Percentiles rank a stretch among this genome's conserved stretches.
Conservation (phyloP, 192 early-diverging fungal species). For the Globomyces pollinis-pini region DNA sequence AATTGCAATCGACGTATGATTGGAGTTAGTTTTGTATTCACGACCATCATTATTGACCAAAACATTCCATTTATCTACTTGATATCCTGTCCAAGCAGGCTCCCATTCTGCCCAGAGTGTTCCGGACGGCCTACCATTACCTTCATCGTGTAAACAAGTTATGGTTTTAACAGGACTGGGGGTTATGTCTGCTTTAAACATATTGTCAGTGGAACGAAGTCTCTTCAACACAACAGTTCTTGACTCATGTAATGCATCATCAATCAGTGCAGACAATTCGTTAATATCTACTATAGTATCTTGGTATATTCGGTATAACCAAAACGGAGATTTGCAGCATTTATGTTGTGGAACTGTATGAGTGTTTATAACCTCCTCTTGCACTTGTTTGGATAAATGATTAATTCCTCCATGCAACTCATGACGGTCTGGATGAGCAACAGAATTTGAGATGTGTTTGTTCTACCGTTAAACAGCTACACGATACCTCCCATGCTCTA, state of each 20-base stretch:
- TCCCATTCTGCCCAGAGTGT: constrained; percentile 36
- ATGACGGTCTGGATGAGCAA: constrained; percentile 27
- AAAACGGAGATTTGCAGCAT: constrained; percentile 40
- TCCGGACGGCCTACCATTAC: constrained; percentile 15
- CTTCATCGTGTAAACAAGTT: constrained; percentile 29
- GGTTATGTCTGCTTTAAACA: constrained; percentile 19
- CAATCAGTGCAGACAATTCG: constrained; percentile 24
- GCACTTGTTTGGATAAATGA: constrained; percentile 23
- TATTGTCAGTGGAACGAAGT: constrained; percentile 6
- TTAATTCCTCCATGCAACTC: constrained; percentile 12
- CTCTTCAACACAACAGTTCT: neutral
- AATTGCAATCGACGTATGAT: neutral
- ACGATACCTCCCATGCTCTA: constrained; percentile 39
- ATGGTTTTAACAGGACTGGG: constrained; percentile 6
- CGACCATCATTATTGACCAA: constrained; percentile 15
- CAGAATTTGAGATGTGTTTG: constrained; percentile 19
- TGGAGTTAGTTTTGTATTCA: neutral
- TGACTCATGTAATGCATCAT: constrained; percentile 32
- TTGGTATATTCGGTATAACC: constrained; percentile 49
- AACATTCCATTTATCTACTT: constrained; percentile 32
- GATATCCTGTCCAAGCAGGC: constrained; percentile 29
- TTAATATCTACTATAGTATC: constrained; percentile 33
- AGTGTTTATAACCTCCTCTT: constrained; percentile 19
- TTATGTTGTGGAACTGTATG: constrained; percentile 31
- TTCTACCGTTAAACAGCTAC: constrained; percentile 14